These are phyloP conservation scores for Skeletonema grethae DNA, from an alignment of 108 stramenopile genomes.

Conservation along the genomic window DNA sequence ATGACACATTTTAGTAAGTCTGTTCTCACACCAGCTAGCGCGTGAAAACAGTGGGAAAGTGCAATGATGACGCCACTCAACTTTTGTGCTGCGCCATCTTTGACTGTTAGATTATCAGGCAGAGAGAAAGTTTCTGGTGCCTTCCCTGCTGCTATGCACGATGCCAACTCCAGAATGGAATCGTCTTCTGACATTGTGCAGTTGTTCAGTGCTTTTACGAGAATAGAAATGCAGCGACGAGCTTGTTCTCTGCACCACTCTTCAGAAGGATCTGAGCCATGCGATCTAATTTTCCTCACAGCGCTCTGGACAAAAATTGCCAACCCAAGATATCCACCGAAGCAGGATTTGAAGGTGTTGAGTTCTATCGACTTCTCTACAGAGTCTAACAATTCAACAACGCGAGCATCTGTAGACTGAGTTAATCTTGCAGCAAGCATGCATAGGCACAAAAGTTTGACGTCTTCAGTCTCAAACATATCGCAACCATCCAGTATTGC, in stretches of 20 bases:
- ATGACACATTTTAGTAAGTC: constrained; percentile 50
- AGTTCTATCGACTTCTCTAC: constrained; percentile 51
- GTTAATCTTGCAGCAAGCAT: constrained; percentile 35
- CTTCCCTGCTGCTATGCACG: constrained; percentile 40
- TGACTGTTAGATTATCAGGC: neutral
- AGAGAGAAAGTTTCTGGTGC: constrained; percentile 33
- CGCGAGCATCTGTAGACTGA: constrained; percentile 39
- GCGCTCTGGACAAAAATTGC: constrained; percentile 54
- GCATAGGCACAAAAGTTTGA: constrained; percentile 27
- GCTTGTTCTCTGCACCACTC: constrained; percentile 2
- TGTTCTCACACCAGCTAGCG: constrained; percentile 40
- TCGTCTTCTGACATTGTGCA: neutral
- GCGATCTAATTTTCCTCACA: neutral
- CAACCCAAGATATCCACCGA: constrained; percentile 64
- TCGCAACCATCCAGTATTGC: constrained; percentile 24
- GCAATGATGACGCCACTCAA: constrained; percentile 55
- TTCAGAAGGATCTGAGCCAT: neutral
- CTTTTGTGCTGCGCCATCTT: constrained; percentile 24
- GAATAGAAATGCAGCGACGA: neutral
- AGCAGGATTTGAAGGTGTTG: constrained; percentile 41
- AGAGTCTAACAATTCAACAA: constrained; percentile 43
- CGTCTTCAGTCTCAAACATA: constrained; percentile 40
- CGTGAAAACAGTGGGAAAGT: constrained; percentile 48
- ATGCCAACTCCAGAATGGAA: constrained; percentile 31
- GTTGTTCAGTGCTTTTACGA: neutral